These are phyloP conservation scores for Cyclocybe cylindracea DNA, from an alignment of 768 basidiomycete genomes.

Conservation along the genomic window DNA sequence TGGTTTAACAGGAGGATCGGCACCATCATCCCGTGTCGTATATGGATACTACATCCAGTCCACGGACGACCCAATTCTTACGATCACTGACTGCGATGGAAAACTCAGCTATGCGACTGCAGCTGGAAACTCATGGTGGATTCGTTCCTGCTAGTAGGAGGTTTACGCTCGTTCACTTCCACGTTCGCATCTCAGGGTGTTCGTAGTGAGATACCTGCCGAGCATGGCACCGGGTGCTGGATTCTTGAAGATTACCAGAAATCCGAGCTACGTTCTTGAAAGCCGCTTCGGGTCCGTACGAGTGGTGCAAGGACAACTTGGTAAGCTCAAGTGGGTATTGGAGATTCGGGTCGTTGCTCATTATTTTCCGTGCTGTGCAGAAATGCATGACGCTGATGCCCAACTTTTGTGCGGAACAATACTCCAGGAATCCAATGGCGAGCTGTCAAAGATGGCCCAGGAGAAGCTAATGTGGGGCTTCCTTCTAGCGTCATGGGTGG, in stretches of 20 bases:
- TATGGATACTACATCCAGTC: conserved; percentile 55
- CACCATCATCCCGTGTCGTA: conserved; percentile 46
- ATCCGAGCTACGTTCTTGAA: conserved; percentile 20
- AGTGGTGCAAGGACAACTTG: conserved; percentile 40
- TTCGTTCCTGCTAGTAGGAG: conserved; percentile 25
- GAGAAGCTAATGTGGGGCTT: conserved; percentile 38
- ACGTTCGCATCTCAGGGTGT: neutral
- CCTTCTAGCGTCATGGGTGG: conserved; percentile 11
- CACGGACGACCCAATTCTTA: conserved; percentile 44
- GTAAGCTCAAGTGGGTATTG: conserved; percentile 24
- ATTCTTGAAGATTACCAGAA: conserved; percentile 43
- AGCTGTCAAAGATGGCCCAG: conserved; percentile 34
- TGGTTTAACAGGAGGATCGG: conserved; percentile 39
- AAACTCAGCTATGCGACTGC: conserved; percentile 43
- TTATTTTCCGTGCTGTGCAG: conserved; percentile 19
- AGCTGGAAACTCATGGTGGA: conserved; percentile 39
- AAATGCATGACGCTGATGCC: conserved; percentile 38
- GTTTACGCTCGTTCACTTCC: neutral
- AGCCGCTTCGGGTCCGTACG: conserved; percentile 22
- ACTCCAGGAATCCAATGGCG: conserved; percentile 21
- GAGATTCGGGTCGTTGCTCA: neutral
- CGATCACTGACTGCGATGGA: conserved; percentile 44
- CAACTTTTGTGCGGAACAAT: conserved; percentile 31
- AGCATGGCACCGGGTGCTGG: conserved; percentile 54
- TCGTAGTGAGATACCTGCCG: conserved; percentile 41